Percentiles rank a stretch among this genome's conserved stretches.
Conservation (phyloP, 192 early-diverging fungal species). For the Coemansia reversa region DNA sequence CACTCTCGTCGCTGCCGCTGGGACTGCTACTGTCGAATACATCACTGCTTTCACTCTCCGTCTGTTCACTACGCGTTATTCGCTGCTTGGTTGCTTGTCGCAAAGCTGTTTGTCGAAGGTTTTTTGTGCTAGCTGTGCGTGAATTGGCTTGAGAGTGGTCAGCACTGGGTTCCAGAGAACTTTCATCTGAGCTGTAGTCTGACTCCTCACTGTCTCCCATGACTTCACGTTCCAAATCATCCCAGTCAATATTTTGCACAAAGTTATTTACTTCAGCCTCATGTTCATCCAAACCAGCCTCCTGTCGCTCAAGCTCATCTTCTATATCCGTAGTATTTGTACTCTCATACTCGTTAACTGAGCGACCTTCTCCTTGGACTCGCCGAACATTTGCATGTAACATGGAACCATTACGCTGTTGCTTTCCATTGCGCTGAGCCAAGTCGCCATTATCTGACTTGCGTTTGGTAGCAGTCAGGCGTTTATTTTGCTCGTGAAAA, state of each 20-base stretch:
- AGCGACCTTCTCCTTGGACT: constrained; percentile 22
- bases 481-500: background rate
- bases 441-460: constrained; percentile 10
- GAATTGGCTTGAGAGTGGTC: constrained; percentile 10
- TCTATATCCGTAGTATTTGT: constrained; percentile 53
- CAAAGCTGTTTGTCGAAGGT: constrained; percentile 26
- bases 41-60: constrained; percentile 28
- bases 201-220: constrained; percentile 53
- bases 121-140: constrained; percentile 6
- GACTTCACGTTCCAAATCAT: constrained; percentile 58
- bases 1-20: constrained; percentile 32
- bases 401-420: background rate
- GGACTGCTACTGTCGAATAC: constrained; percentile 22
- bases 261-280: constrained; percentile 56
- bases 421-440: constrained; percentile 3
- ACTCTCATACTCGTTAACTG: constrained; percentile 43
- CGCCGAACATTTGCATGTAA: constrained; percentile 12
- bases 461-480: constrained; percentile 11
- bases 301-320: constrained; percentile 53
- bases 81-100: constrained; percentile 28
- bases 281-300: constrained; percentile 51
- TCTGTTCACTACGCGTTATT: constrained; percentile 10
- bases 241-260: constrained; percentile 58
- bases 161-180: constrained; percentile 11
- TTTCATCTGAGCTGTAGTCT: constrained; percentile 15